Evolutionary conservation across 2,329 filamentous ascomycete genomes (phyloP).

Genomic region (Taxawa tesnikishii): DNA sequence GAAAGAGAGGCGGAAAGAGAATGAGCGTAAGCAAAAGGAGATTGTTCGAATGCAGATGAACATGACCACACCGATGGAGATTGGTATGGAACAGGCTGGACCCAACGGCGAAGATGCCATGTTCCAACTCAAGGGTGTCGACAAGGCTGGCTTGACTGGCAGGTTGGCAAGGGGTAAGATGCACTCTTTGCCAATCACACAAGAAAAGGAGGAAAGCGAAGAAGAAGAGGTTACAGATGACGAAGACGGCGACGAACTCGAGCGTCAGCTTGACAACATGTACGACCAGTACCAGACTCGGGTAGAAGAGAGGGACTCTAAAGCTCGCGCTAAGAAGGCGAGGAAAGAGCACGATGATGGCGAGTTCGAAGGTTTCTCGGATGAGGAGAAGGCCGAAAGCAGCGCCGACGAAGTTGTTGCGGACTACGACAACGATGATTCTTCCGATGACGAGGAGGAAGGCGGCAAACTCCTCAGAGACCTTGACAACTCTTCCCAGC

Average conservation of each 20-base stretch:
- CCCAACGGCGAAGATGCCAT: conserved; percentile 70
- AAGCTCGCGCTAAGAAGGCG: conserved; percentile 81
- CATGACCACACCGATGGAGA: conserved; percentile 92
- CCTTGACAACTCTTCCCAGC: conserved; percentile 40
- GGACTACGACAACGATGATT: conserved; percentile 51
- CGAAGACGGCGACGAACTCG: conserved; percentile 68
- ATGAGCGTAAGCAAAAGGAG: conserved; percentile 88
- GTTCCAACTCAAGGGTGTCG: conserved; percentile 73
- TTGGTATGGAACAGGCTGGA: conserved; percentile 78
- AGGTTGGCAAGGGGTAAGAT: conserved; percentile 63
- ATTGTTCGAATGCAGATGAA: conserved; percentile 95
- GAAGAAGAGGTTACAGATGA: conserved; percentile 46
- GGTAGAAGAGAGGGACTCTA: conserved; percentile 69
- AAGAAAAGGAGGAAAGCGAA: conserved; percentile 29
- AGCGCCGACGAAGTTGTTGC: conserved; percentile 50
- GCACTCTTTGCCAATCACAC: conserved; percentile 48
- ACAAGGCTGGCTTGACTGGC: conserved; percentile 59
- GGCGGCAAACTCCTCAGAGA: conserved; percentile 45
- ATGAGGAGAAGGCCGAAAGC: conserved; percentile 43
- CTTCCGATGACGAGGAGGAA: conserved; percentile 39
- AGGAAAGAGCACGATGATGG: conserved; percentile 71
- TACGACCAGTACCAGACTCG: conserved; percentile 78
- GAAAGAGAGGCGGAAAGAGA: conserved; percentile 73
- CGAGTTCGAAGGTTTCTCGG: conserved; percentile 84
- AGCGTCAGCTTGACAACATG: conserved; percentile 74